phyloP scores from a whole-genome alignment of 306 rosid genomes.

The Trichosanthes cucumerina region DNA sequence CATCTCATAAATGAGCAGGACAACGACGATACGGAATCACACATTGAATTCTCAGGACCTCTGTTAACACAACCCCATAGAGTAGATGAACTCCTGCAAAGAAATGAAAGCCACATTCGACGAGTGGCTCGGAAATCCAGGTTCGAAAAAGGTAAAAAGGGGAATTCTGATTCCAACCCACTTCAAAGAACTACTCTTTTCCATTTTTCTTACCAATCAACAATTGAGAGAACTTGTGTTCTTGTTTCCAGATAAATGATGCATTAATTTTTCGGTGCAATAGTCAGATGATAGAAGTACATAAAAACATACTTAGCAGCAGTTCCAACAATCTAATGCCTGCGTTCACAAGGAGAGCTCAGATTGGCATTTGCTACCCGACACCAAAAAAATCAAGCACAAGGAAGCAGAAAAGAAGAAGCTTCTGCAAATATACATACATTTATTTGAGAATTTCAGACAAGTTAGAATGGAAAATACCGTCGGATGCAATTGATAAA shows the following conservation, averaged over 20 bases:
- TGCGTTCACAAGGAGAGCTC: not conserved
- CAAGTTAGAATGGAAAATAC: not conserved
- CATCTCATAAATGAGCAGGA: conserved; percentile 25
- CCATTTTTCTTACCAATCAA: not conserved
- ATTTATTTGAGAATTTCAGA: not conserved
- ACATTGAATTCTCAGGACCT: conserved; percentile 41
- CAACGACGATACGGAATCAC: conserved; percentile 17
- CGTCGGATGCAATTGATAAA: conserved; percentile 3
- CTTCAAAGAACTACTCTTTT: not conserved
- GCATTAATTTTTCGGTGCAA: conserved; percentile 1
- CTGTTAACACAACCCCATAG: conserved; percentile 21
- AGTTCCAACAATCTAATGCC: not conserved
- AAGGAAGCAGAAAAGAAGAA: conserved; percentile 1
- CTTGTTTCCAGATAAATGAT: conserved; percentile 28
- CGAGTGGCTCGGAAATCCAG: conserved; percentile 57
- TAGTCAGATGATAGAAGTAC: conserved; percentile 12
- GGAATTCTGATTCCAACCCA: not conserved
- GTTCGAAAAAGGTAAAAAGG: conserved; percentile 58
- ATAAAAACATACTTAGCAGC: not conserved
- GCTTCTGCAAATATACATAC: not conserved
- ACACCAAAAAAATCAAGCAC: not conserved
- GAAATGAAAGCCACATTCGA: conserved; percentile 42
- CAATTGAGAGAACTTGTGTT: not conserved
- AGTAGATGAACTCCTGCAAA: conserved; percentile 35
- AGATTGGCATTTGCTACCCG: not conserved